Percentiles rank a stretch among this genome's conserved stretches.
These are phyloP conservation scores for Coniella lustricola DNA, from an alignment of 2,329 filamentous ascomycete genomes.

Conservation along the genomic window DNA sequence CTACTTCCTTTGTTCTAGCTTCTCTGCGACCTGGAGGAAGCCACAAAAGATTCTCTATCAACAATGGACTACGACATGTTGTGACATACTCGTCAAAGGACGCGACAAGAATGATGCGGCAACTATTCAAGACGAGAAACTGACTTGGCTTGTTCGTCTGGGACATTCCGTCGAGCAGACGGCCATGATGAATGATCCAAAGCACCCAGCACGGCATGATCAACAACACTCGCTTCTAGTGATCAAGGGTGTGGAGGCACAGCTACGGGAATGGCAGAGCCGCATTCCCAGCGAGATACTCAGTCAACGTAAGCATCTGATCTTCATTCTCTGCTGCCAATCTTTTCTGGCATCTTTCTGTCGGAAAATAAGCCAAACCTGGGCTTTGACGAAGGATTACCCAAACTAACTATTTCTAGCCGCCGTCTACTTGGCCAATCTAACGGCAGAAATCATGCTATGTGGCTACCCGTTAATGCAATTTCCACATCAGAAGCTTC, in stretches of 20 bases:
- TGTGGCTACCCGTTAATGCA: slow-evolving; percentile 32
- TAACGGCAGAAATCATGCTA: slow-evolving; percentile 34
- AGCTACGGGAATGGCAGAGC: slow-evolving; percentile 35
- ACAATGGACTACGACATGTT: slow-evolving; percentile 37
- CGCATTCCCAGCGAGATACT: slow-evolving; percentile 29
- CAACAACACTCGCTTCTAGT: slow-evolving; percentile 38
- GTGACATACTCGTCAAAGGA: slow-evolving; percentile 32
- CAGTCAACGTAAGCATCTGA: slow-evolving; percentile 20
- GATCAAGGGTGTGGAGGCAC: slow-evolving; percentile 40
- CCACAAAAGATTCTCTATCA: slow-evolving; percentile 29
- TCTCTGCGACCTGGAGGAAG: slow-evolving; percentile 32
- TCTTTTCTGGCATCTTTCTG: too few relatives aligned
- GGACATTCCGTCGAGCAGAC: slow-evolving; percentile 34
- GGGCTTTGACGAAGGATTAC: too few relatives aligned
- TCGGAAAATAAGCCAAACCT: too few relatives aligned
- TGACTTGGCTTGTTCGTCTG: slow-evolving; percentile 37
- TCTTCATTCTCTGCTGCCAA: background rate
- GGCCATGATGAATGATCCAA: slow-evolving; percentile 8
- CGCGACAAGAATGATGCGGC: slow-evolving; percentile 22
- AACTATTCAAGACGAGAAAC: slow-evolving; percentile 32
- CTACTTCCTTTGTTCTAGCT: slow-evolving; percentile 34
- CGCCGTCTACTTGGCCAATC: slow-evolving; percentile 26
- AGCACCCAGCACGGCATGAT: slow-evolving; percentile 21
- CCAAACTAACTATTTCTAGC: slow-evolving; percentile 18
- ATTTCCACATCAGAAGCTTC: slow-evolving; percentile 6